Evolutionary conservation across 1,284 basidiomycete species (phyloP).

Genomic region (Taiwanofungus camphoratus): DNA sequence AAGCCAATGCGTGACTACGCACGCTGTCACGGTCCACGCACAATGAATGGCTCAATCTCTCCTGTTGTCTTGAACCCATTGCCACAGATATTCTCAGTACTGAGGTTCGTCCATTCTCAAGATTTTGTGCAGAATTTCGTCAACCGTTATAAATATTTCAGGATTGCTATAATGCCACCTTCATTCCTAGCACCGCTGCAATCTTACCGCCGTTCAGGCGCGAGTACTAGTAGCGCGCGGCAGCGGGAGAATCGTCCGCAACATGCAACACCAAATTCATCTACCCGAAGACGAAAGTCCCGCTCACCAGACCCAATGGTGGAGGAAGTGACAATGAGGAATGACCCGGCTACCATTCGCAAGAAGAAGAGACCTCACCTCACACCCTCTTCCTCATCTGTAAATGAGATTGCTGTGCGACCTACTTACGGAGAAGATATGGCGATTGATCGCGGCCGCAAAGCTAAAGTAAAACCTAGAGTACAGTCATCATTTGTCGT

Average conservation of each 20-base stretch:
- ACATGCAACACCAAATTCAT: neutral
- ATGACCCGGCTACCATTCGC: constrained; percentile 10
- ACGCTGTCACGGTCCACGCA: no score
- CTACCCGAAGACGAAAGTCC: constrained; percentile 19
- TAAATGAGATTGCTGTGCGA: constrained; percentile 3
- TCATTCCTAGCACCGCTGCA: constrained; percentile 1
- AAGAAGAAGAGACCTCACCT: constrained; percentile 17
- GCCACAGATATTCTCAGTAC: no score
- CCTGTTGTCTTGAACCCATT: no score
- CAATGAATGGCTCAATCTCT: no score
- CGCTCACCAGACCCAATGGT: constrained; percentile 20
- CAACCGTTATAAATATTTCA: neutral
- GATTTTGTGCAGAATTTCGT: neutral
- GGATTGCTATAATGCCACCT: constrained; percentile 13
- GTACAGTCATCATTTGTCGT: constrained; percentile 13
- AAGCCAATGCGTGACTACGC: no score
- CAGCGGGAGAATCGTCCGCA: constrained; percentile 16
- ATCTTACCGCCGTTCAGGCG: constrained; percentile 15
- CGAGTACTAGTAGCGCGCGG: constrained; percentile 7
- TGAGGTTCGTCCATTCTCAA: no score
- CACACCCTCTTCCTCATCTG: neutral
- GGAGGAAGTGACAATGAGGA: constrained; percentile 11
- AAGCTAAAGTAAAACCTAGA: constrained; percentile 15
- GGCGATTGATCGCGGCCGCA: constrained; percentile 12
- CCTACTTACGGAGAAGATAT: constrained; percentile 10